Base-by-base conservation (phyloP, 1,139 yeast species). In the Saccharomyces hybrid region DNA sequence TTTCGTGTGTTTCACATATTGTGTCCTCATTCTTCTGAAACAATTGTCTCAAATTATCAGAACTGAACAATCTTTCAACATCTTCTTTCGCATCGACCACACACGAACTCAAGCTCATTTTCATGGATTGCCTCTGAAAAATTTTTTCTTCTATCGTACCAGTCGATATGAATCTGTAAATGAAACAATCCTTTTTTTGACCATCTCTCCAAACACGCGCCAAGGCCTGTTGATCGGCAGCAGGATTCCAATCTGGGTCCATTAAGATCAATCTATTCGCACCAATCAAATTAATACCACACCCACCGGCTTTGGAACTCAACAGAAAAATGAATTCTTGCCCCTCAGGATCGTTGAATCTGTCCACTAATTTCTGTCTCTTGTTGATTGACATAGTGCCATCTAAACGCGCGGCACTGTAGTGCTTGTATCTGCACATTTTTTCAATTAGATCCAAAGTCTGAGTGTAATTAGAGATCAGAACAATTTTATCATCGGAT, bases 131-230 rank as follows among this genome's bases (percentile, higher is more conserved):
- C 56, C 99, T 78, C 72, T 93, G 99, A 72, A 88, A 89, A 31
- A 93, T 93, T 72, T 93, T 93, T 65, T 93, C 99, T 67, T 93
- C 99, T 54, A 93, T 93, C 0, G 97, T 84, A 25, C 99, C 99
- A 0, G 98, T 91, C 11, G 95, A 81, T 57, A 93, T 91, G 62
- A 93, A 90, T 62, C 99, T 77, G 69, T 93, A 93, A 52, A 93
- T 95, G 66, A 86, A 93, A 73, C 99, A 93, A 70, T 88, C 96
- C 71, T 93, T 93, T 77, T 88, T 91, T 67, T 93, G 99, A 0
- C 99, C 99, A 73, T 93, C 99, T 76, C 99, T 85, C 99, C 99
- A 93, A 3, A 93, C 97, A 70, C 99, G 81, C 0, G 99, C 99
- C 57, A 93, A 76, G 0, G 99, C 99, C 72, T 93, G 99, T 69